Conservation (phyloP, 2,329 filamentous ascomycete genomes). For the Mollisia scopiformis region DNA sequence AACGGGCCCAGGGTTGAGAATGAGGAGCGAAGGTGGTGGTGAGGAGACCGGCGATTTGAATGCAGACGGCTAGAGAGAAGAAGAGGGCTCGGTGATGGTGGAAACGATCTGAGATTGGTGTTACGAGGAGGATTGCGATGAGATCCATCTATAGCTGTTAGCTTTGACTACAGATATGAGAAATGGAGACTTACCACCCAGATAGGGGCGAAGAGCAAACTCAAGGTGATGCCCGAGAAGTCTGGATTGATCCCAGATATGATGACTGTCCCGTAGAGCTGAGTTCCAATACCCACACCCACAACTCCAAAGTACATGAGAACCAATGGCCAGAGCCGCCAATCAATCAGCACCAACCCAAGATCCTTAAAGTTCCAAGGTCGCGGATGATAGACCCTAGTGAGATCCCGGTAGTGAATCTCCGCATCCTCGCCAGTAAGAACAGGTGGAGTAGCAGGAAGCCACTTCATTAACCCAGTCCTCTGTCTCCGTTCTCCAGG, state of each 20-base stretch:
- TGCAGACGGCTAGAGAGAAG: constrained; percentile 74
- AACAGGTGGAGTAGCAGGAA: constrained; percentile 72
- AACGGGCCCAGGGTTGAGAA: constrained; percentile 76
- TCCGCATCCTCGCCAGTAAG: constrained; percentile 76
- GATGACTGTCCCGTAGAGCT: constrained; percentile 86
- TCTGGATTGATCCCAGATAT: constrained; percentile 76
- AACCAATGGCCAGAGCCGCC: constrained; percentile 83
- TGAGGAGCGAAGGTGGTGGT: constrained; percentile 74
- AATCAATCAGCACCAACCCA: constrained; percentile 73
- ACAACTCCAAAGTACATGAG: constrained; percentile 97
- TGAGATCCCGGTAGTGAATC: constrained; percentile 83
- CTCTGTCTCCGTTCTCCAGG: constrained; percentile 60
- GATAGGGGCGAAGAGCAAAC: constrained; percentile 85
- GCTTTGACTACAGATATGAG: neutral
- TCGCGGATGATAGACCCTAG: constrained; percentile 75
- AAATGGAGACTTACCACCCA: constrained; percentile 70
- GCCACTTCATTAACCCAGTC: constrained; percentile 60
- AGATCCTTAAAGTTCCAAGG: constrained; percentile 77
- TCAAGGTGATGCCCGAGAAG: constrained; percentile 75
- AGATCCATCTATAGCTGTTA: constrained; percentile 70
- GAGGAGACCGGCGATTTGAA: constrained; percentile 83
- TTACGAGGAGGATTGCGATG: constrained; percentile 82
- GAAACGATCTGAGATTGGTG: constrained; percentile 85
- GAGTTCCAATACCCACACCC: constrained; percentile 87
- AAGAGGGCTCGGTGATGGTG: constrained; percentile 78